Conservation (phyloP, 2,329 filamentous ascomycete species). For the Stagonosporopsis cucurbitacearum region DNA sequence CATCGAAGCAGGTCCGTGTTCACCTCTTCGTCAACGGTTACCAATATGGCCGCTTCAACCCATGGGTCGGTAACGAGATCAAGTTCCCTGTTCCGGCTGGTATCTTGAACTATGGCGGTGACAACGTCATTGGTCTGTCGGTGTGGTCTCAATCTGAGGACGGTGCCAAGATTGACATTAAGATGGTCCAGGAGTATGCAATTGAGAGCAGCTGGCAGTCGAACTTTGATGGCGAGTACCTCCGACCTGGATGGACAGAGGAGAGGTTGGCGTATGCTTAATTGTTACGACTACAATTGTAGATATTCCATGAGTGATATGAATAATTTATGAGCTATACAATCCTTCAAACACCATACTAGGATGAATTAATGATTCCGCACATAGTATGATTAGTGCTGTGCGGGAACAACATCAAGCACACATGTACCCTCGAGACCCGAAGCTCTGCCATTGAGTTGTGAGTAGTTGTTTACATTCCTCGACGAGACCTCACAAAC, state of each 20-base stretch:
- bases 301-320: not conserved
- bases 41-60: slow-evolving; percentile 67
- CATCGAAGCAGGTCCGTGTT: slow-evolving; percentile 56
- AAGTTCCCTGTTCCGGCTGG: slow-evolving; percentile 67
- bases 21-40: slow-evolving; percentile 71
- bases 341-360: not conserved
- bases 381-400: no score
- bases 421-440: no score
- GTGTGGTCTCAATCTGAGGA: slow-evolving; percentile 65
- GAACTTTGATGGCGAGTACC: slow-evolving; percentile 55
- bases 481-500: no score
- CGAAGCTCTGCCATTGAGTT: no score
- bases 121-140: slow-evolving; percentile 64
- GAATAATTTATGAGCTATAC: not conserved
- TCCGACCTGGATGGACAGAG: slow-evolving; percentile 60
- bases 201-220: slow-evolving; percentile 61
- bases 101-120: slow-evolving; percentile 63
- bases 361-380: no score
- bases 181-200: slow-evolving; percentile 62
- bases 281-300: not conserved
- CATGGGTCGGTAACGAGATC: slow-evolving; percentile 66
- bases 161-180: slow-evolving; percentile 58
- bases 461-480: no score
- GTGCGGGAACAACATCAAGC: no score
- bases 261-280: slow-evolving; percentile 44